A percentile compares a stretch with the other conserved stretches of the same genome.
phyloP scores from a whole-genome alignment of 2,329 filamentous ascomycete species.

The Orbilia javanica region DNA sequence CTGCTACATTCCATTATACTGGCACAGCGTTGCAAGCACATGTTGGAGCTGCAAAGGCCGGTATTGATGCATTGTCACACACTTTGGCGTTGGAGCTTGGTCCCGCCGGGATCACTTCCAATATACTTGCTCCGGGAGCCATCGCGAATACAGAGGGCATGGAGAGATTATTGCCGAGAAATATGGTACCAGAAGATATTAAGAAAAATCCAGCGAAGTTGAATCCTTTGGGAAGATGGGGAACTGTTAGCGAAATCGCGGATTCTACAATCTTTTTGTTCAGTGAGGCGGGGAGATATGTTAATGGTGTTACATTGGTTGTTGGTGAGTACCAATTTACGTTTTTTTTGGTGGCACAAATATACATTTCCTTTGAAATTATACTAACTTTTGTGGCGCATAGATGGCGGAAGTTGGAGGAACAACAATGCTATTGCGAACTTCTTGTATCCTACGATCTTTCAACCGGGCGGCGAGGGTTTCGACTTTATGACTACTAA shows the following conservation, averaged over 20 bases:
- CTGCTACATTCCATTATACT: slow-evolving; percentile 90
- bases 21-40: slow-evolving; percentile 88
- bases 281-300: slow-evolving; percentile 84
- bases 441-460: slow-evolving; percentile 45
- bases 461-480: slow-evolving; percentile 35
- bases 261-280: slow-evolving; percentile 93
- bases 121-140: slow-evolving; percentile 88
- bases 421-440: slow-evolving; percentile 30
- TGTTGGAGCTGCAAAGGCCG: slow-evolving; percentile 91
- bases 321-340: slow-evolving; percentile 69
- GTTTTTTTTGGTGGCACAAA: not conserved
- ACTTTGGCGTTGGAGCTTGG: slow-evolving; percentile 89
- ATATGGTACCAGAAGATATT: slow-evolving; percentile 63
- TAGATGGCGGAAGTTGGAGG: slow-evolving; percentile 54
- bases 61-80: slow-evolving; percentile 84
- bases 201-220: slow-evolving; percentile 63
- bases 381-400: slow-evolving; percentile 16
- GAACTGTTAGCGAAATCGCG: slow-evolving; percentile 86
- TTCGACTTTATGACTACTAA: slow-evolving; percentile 45
- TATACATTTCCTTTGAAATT: slow-evolving; percentile 51
- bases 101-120: slow-evolving; percentile 85
- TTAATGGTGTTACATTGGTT: slow-evolving; percentile 85
- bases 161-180: slow-evolving; percentile 70
- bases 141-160: slow-evolving; percentile 88
- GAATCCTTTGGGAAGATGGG: slow-evolving; percentile 81